These are phyloP conservation scores for Glomus cerebriforme DNA, from an alignment of 192 early-diverging fungal genomes.

Conservation along the genomic window DNA sequence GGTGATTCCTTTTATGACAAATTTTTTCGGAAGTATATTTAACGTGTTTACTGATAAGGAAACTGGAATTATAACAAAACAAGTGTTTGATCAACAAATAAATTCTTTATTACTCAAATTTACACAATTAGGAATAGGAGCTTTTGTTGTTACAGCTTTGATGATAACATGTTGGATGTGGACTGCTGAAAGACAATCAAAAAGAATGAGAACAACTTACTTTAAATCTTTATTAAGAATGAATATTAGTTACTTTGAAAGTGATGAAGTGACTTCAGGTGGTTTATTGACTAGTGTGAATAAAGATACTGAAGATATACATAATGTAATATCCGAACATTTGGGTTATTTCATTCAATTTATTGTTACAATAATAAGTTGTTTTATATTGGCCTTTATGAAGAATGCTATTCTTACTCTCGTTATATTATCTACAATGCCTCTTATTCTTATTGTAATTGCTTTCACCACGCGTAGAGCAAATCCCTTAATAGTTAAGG, in stretches of 20 bases:
- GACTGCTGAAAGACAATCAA: constrained; percentile 63
- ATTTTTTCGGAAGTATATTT: constrained; percentile 12
- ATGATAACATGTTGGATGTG: constrained; percentile 32
- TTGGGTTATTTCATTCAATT: constrained; percentile 6
- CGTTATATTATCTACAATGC: constrained; percentile 66
- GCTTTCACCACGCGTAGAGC: not conserved
- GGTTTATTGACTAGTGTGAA: constrained; percentile 71
- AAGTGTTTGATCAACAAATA: not conserved
- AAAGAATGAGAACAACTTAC: constrained; percentile 55
- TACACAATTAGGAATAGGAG: constrained; percentile 48
- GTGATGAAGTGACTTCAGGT: constrained; percentile 65
- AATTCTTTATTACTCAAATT: constrained; percentile 28
- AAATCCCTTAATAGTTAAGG: constrained; percentile 2
- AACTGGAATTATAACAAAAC: constrained; percentile 18
- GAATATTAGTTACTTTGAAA: constrained; percentile 74
- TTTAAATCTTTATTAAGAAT: constrained; percentile 72
- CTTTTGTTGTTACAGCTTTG: constrained; percentile 17
- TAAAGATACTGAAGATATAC: constrained; percentile 33
- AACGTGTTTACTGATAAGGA: constrained; percentile 18
- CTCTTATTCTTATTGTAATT: constrained; percentile 50
- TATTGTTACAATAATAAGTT: constrained; percentile 1
- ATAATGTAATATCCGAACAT: constrained; percentile 17
- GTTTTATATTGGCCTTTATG: constrained; percentile 50
- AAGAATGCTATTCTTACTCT: constrained; percentile 60
- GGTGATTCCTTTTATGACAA: constrained; percentile 13